phyloP scores from a whole-genome alignment of 164 flowering plant species.

The Chimonanthus praecox region DNA sequence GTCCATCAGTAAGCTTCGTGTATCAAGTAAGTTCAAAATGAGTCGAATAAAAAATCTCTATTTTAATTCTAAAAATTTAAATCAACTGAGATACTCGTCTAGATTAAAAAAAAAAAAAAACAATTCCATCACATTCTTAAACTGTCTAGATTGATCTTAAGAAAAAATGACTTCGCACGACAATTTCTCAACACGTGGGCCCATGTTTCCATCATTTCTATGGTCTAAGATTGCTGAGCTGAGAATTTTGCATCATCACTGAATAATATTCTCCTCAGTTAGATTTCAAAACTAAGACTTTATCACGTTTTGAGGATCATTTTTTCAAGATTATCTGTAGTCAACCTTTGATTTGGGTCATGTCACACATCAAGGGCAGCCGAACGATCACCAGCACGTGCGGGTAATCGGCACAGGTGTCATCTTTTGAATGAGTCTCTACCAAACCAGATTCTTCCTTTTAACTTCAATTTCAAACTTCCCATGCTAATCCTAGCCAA shows the following conservation, averaged over 20 bases:
- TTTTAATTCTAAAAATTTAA: too few relatives aligned
- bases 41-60: too few relatives aligned
- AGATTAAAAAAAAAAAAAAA: too few relatives aligned
- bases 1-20: too few relatives aligned
- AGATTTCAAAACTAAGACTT: not conserved
- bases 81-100: too few relatives aligned
- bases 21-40: too few relatives aligned
- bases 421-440: not conserved
- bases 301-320: not conserved
- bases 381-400: not conserved
- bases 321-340: not conserved
- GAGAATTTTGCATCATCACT: not conserved
- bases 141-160: too few relatives aligned
- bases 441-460: constrained; percentile 2
- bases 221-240: not conserved
- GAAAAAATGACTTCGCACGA: too few relatives aligned
- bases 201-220: not conserved
- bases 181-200: not conserved
- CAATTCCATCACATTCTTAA: too few relatives aligned
- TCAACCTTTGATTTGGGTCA: not conserved
- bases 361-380: not conserved
- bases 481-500: not conserved
- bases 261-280: not conserved
- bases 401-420: not conserved
- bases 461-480: not conserved